Base-by-base conservation (phyloP, 73 alveolate species). In the Paraurostyla sp. region DNA sequence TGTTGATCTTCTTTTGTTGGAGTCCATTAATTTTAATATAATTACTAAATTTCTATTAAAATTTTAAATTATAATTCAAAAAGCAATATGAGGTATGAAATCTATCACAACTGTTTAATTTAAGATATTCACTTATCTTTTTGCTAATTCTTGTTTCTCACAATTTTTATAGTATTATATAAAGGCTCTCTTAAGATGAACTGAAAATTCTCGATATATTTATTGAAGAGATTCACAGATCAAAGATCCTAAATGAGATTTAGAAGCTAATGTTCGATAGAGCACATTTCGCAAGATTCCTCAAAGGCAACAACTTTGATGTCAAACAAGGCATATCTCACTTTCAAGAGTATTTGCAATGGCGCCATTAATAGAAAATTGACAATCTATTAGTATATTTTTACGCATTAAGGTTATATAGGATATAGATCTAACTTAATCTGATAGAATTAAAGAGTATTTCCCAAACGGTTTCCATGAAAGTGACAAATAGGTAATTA, bases 391-490 rank as follows among this genome's bases (percentile, higher is more conserved):
- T 83, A 0, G 92, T 83, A 83, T 63, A 68, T 6, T 58, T 4
- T 18, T 25, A 9, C 9, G 58, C n/a, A 18, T 16, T 41, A 22
- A 30, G 0, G n/a, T n/a, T n/a, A n/a, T 22, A n/a, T 81, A 83
- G 92, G 92, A 83, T 0, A 15, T 83, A 0, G 92, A 83, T 4
- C 65, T 83, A 18, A 18, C 60, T 1, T 49, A 83, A 45, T 83
- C 18, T 29, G 81, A 69, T 11, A 29, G 56, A 23, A 83, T 83
- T 7, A 87, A 87, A 54, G 85, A 87, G 50, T 75, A 48, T 60
- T 71, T 73, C 82, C 93, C 93, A n/a, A 85, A 87, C 50, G 93
- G 93, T 27, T 87, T 75, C 80, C 93, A 87, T 38, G 54, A 49
- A 13, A 25, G 68, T n/a, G 93, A 87, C 76, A 87, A 33, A 41